Percentiles rank a stretch among this genome's conserved stretches.
Evolutionary conservation across 1,284 basidiomycete genomes (phyloP).

Genomic region (Rhodotorula sp.): DNA sequence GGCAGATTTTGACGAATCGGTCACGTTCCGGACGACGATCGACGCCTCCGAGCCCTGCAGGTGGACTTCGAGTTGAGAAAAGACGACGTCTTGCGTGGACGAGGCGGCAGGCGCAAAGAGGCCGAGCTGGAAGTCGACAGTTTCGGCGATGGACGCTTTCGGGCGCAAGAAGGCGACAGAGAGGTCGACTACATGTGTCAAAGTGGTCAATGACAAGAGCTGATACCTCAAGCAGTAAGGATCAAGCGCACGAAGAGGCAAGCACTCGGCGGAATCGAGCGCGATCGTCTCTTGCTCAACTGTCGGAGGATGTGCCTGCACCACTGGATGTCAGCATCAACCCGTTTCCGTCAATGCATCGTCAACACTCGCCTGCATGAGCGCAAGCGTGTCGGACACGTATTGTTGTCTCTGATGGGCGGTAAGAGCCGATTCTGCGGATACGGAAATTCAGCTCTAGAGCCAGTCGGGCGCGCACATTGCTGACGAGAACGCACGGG

Average conservation of each 20-base stretch:
- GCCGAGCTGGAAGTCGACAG: constrained; percentile 42
- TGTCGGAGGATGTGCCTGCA: no score
- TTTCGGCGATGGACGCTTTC: constrained; percentile 60
- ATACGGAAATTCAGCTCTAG: no score
- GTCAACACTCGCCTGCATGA: constrained; percentile 60
- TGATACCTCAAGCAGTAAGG: not conserved
- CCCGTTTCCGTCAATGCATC: no score
- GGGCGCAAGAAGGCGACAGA: constrained; percentile 61
- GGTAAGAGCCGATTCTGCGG: constrained; percentile 12
- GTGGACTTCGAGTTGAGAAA: no score
- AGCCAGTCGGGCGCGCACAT: not conserved
- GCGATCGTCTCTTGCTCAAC: no score
- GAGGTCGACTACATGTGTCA: not conserved
- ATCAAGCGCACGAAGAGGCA: constrained; percentile 61
- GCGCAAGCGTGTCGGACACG: constrained; percentile 64
- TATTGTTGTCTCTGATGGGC: constrained; percentile 45
- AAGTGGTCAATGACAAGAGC: not conserved
- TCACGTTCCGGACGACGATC: no score
- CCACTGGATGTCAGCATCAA: no score
- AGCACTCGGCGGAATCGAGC: constrained; percentile 56
- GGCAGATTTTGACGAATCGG: no score
- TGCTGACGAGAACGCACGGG: no score
- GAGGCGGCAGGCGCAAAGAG: constrained; percentile 55
- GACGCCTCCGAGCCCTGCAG: no score
- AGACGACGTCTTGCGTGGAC: constrained; percentile 32